Evolutionary conservation across 352 stramenopile genomes (phyloP).

Genomic region (Phytophthora fragariae): DNA sequence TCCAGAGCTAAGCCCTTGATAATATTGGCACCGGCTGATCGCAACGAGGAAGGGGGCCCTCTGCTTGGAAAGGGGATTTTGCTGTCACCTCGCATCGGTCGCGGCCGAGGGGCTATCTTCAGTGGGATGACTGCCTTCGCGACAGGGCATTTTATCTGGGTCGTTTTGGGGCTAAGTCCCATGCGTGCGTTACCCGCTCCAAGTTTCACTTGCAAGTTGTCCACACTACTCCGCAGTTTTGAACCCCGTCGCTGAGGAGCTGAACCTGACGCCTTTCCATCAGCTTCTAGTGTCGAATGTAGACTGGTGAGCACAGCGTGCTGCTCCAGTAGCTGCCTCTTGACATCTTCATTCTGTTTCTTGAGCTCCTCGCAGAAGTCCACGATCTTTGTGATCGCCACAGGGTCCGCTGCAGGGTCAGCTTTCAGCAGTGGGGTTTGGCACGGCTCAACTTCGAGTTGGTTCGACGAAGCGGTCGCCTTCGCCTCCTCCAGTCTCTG

Average conservation of each 20-base stretch:
- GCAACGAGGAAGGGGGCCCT: conserved; percentile 5
- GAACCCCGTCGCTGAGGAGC: conserved; percentile 5
- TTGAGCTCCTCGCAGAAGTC: conserved; percentile 65
- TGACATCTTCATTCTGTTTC: conserved; percentile 66
- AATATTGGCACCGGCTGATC: conserved; percentile 25
- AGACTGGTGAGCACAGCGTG: conserved; percentile 51
- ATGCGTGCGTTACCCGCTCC: background rate
- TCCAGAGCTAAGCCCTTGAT: conserved; percentile 8
- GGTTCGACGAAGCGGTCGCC: conserved; percentile 15
- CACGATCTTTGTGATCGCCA: conserved; percentile 54
- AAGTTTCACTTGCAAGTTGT: background rate
- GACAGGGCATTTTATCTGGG: background rate
- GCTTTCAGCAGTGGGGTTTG: background rate
- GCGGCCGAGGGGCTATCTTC: conserved; percentile 21
- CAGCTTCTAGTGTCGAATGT: conserved; percentile 14
- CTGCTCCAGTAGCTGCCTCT: conserved; percentile 56
- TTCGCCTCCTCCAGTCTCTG: background rate
- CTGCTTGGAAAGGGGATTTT: conserved; percentile 46
- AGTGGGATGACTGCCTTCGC: background rate
- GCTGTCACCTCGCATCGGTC: conserved; percentile 34
- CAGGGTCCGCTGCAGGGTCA: conserved; percentile 27
- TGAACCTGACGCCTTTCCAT: background rate
- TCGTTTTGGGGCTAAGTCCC: background rate
- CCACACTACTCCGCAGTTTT: background rate
- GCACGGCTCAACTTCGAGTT: conserved; percentile 12